Evolutionary conservation across 1,139 yeast genomes (phyloP).

Genomic region (Geotrichum aggregatum): DNA sequence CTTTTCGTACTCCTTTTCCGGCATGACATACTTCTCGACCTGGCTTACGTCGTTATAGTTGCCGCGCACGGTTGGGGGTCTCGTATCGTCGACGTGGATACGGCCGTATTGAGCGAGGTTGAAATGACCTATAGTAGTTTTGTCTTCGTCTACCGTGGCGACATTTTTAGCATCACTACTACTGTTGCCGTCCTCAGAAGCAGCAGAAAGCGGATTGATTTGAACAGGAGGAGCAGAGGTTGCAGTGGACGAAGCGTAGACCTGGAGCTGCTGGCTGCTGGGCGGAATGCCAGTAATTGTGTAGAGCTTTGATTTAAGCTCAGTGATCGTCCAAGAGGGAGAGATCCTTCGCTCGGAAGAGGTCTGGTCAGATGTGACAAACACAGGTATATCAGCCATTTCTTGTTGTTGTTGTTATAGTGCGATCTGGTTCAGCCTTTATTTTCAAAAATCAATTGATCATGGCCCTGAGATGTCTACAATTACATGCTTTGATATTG

Average conservation of each 20-base stretch:
- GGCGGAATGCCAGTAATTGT: constrained; percentile 77
- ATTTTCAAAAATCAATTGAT: too few relatives aligned
- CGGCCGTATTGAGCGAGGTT: constrained; percentile 34
- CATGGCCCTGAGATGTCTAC: too few relatives aligned
- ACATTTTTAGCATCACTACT: too few relatives aligned
- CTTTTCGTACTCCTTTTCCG: constrained; percentile 63
- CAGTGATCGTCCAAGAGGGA: constrained; percentile 55
- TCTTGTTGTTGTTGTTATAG: not conserved
- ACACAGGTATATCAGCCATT: constrained; percentile 43
- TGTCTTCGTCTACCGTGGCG: constrained; percentile 28
- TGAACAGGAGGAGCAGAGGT: constrained; percentile 36
- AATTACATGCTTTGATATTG: too few relatives aligned
- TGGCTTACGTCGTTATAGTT: constrained; percentile 38
- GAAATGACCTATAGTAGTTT: constrained; percentile 24
- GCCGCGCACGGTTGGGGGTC: constrained; percentile 37
- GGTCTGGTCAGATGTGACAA: constrained; percentile 60
- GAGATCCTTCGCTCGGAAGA: constrained; percentile 69
- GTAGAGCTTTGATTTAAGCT: constrained; percentile 59
- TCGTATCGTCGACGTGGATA: constrained; percentile 39
- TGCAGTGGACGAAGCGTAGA: constrained; percentile 47
- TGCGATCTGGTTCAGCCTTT: too few relatives aligned
- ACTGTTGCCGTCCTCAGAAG: too few relatives aligned
- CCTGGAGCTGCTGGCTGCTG: constrained; percentile 49
- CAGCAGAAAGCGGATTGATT: constrained; percentile 29
- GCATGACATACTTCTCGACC: constrained; percentile 49